Conservation (phyloP, 2,329 filamentous ascomycete species). For the Fusarium subtropicale region DNA sequence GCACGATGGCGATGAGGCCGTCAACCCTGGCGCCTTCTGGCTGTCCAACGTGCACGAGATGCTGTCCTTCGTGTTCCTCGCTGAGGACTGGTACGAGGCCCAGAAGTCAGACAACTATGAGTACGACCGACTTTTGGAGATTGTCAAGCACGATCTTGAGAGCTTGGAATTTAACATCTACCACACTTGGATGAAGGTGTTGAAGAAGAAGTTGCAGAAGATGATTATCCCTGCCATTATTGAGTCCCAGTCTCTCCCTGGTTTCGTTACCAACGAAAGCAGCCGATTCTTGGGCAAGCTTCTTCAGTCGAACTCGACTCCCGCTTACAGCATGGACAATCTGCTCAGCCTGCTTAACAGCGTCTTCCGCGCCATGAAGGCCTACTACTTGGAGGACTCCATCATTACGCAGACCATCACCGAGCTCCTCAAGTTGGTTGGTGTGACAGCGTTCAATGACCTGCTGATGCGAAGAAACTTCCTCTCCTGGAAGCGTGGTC, state of each 20-base stretch:
- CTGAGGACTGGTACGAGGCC: constrained; percentile 99
- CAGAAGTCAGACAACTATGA: constrained; percentile 99
- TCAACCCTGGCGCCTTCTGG: constrained; percentile 99
- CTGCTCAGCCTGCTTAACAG: constrained; percentile 94
- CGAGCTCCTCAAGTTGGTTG: constrained; percentile 90
- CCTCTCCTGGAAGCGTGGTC: constrained; percentile 97
- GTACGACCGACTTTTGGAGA: constrained; percentile 96
- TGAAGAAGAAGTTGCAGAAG: constrained; percentile 99
- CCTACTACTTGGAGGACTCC: constrained; percentile 94
- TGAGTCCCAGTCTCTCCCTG: constrained; percentile 96
- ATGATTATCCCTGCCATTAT: constrained; percentile 99
- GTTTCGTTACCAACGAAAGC: constrained; percentile 98
- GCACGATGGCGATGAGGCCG: constrained; percentile 95
- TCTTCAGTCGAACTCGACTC: constrained; percentile 86
- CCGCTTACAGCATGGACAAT: constrained; percentile 99
- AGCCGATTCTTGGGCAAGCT: constrained; percentile 98
- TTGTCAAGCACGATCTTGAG: constrained; percentile 98
- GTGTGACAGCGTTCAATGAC: constrained; percentile 98
- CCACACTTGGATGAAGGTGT: constrained; percentile 99
- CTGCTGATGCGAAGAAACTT: constrained; percentile 98
- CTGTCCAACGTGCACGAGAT: constrained; percentile 99
- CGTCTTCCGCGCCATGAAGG: constrained; percentile 98
- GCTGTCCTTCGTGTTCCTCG: constrained; percentile 98
- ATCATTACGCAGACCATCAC: constrained; percentile 97
- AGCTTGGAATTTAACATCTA: constrained; percentile 99